A percentile compares a stretch with the other conserved stretches of the same genome.
These are phyloP conservation scores for Emergomyces africanus DNA, from an alignment of 2,329 filamentous ascomycete species.

Conservation along the genomic window DNA sequence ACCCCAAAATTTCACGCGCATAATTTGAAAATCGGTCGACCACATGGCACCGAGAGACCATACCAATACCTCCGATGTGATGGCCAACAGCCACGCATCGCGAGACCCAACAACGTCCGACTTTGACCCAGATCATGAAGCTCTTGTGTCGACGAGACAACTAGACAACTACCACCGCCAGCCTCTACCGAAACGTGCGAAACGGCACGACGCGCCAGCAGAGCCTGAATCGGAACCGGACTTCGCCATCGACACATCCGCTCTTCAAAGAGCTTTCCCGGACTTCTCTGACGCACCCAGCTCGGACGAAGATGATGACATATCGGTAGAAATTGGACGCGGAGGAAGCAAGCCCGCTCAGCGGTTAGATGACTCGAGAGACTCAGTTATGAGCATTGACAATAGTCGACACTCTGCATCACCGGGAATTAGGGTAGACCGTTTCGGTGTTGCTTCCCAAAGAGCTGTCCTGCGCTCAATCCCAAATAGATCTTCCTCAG, in stretches of 20 bases:
- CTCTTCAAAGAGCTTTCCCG: constrained; percentile 34
- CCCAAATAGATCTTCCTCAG: constrained; percentile 14
- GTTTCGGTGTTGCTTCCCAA: constrained; percentile 17
- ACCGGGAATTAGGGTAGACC: constrained; percentile 20
- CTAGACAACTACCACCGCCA: constrained; percentile 19
- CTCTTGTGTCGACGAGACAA: constrained; percentile 27
- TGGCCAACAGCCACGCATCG: constrained; percentile 12
- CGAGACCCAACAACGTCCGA: constrained; percentile 18
- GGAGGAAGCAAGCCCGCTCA: constrained; percentile 29
- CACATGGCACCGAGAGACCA: constrained; percentile 3
- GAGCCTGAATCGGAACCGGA: constrained; percentile 25
- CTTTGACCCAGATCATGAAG: constrained; percentile 33
- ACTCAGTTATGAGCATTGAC: constrained; percentile 37
- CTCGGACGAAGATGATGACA: constrained; percentile 33
- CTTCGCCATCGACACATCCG: constrained; percentile 34
- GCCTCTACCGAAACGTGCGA: constrained; percentile 15
- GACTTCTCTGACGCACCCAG: constrained; percentile 34
- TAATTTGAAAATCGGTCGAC: not conserved
- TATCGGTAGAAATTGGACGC: constrained; percentile 46
- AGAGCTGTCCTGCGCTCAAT: constrained; percentile 20
- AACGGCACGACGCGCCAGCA: constrained; percentile 5
- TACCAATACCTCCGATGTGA: constrained; percentile 15
- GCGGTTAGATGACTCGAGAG: constrained; percentile 37
- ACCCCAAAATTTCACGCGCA: not conserved
- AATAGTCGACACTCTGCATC: constrained; percentile 32